phyloP scores from a whole-genome alignment of 371 early-diverging fungal species.

The Mortierella sp. region DNA sequence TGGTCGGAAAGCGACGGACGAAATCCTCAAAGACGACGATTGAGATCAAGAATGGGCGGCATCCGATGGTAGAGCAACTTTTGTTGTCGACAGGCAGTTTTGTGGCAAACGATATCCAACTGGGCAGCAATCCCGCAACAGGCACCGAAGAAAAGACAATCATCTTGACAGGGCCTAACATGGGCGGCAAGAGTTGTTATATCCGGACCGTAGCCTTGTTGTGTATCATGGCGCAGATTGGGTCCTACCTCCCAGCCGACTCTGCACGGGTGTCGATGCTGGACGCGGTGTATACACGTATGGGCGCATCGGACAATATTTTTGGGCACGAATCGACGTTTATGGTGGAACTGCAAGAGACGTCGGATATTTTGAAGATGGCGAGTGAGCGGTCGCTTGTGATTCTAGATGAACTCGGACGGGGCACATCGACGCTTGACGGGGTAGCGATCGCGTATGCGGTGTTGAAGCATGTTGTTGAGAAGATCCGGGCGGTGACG shows the following conservation, averaged over 20 bases:
- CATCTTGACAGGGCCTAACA: slow-evolving; percentile 80
- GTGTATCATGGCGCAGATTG: slow-evolving; percentile 94
- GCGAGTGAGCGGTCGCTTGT: slow-evolving; percentile 88
- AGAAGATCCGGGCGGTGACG: slow-evolving; percentile 57
- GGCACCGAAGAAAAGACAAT: slow-evolving; percentile 57
- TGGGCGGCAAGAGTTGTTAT: slow-evolving; percentile 98
- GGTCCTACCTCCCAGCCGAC: slow-evolving; percentile 93
- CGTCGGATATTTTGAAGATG: slow-evolving; percentile 88
- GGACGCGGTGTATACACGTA: slow-evolving; percentile 92
- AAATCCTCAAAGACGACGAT: slow-evolving; percentile 25
- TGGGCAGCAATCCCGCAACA: slow-evolving; percentile 52
- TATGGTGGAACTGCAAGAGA: slow-evolving; percentile 98
- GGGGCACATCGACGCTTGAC: slow-evolving; percentile 97
- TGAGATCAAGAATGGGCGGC: slow-evolving; percentile 79
- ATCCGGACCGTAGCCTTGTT: slow-evolving; percentile 79
- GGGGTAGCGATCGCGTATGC: slow-evolving; percentile 95
- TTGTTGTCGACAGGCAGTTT: slow-evolving; percentile 75
- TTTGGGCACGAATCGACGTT: slow-evolving; percentile 94
- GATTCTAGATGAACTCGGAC: slow-evolving; percentile 99
- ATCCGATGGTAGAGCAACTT: slow-evolving; percentile 90
- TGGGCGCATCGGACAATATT: slow-evolving; percentile 83
- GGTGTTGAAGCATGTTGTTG: slow-evolving; percentile 83
- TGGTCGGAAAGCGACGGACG: too few species aligned
- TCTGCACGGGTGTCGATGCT: slow-evolving; percentile 88
- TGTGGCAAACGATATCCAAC: slow-evolving; percentile 78